Conservation (phyloP, 805 yeast species). For the Wickerhamiella dianesei region DNA sequence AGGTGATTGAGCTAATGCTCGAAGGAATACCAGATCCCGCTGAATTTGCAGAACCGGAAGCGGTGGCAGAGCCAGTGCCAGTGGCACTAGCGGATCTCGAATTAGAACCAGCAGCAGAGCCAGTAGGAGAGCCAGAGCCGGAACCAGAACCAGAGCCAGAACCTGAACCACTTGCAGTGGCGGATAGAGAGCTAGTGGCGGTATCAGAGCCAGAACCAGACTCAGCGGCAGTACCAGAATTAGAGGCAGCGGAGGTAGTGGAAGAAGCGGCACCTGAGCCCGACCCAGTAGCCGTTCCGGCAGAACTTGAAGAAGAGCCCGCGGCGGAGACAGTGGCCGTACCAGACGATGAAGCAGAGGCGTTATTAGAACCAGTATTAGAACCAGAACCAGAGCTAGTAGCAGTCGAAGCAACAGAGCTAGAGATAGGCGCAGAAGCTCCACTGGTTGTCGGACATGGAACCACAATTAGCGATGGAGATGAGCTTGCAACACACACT, state of each 20-base stretch:
- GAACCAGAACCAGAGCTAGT: neutral
- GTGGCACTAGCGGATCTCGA: neutral
- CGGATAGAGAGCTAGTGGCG: neutral
- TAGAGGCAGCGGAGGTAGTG: neutral
- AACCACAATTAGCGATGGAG: slow-evolving; percentile 4
- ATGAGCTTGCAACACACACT: too few relatives aligned
- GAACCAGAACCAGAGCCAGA: neutral
- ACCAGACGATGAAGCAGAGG: neutral
- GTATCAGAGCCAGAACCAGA: neutral
- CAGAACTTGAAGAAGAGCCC: neutral
- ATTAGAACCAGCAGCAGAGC: neutral
- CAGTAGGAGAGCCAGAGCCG: neutral
- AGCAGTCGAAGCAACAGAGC: neutral
- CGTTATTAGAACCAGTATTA: neutral
- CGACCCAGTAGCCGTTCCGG: neutral
- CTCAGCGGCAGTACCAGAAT: neutral
- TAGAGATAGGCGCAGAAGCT: neutral
- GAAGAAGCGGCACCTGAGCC: neutral
- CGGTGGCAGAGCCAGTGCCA: neutral
- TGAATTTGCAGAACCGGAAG: neutral
- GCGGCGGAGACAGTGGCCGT: neutral
- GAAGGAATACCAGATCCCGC: neutral
- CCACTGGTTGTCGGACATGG: too few relatives aligned
- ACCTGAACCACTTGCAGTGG: neutral
- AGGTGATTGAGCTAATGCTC: neutral